Base-by-base conservation (phyloP, 768 basidiomycete genomes). In the Lepiota brunneoincarnata region DNA sequence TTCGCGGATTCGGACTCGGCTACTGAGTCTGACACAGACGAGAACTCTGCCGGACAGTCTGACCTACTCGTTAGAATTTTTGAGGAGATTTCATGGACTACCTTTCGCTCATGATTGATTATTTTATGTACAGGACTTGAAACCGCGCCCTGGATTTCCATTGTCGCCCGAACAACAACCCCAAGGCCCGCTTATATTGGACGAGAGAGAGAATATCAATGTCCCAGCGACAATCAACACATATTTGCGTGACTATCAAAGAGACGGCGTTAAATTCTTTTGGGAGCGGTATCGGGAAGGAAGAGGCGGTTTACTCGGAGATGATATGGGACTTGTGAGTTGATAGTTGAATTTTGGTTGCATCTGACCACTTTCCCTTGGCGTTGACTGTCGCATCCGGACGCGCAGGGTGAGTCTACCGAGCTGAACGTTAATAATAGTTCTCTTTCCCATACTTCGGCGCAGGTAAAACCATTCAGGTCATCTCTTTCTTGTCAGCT, bases 381-480 rank as follows among this genome's bases (percentile, higher is more conserved):
- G 36, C 37, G 28, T 15, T 28, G 31, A 21, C 43, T 42, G 21
- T 48, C 38, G 42, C 21, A 53, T 56, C 18, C 31, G 15, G 21
- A 10, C 17, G 18, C 15, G 24, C 37, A 63, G 62, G 62, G 62
- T 63, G 23, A 39, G 51, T 43, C 15, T 46, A 48, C 45, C 31
- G 45, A 17, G 20, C 6, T 41, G n/a, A 9, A 47, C 18, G 42
- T 57, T 53, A 31, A 9, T 7, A 4, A 24, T 58, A 57, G 36
- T 21, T 21, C 46, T 54, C 49, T 51, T 37, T 57, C 56, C 43
- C 51, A 31, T 38, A 18, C 6, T 46, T 52, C 38, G 12, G 17
- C 3, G 18, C 73, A 77, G 96, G 88, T 2, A 98, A 98, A 79
- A 98, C 96, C 0, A 93, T 98, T 18, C 96, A 98, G 67, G 87